Conservation (phyloP, 179 eudicot species). For the Sideroxylon spinosum region DNA sequence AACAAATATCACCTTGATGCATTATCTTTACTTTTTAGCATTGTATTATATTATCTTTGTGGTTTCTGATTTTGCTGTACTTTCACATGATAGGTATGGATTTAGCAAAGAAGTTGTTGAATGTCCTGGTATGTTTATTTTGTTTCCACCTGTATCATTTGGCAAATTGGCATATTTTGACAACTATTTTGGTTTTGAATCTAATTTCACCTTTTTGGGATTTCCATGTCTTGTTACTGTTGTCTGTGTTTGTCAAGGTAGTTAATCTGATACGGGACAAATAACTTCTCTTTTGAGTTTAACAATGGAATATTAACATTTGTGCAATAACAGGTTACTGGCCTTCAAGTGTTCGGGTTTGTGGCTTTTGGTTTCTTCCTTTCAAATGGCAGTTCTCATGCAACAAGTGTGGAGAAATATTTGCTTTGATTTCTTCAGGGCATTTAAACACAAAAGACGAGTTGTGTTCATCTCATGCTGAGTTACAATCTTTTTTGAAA, state of each 20-base stretch:
- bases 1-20: slow-evolving; percentile 3
- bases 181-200: not conserved
- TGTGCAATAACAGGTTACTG: slow-evolving; percentile 52
- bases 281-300: not conserved
- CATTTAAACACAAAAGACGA: slow-evolving; percentile 24
- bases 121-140: slow-evolving; percentile 59
- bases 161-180: not conserved
- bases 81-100: slow-evolving; percentile 56
- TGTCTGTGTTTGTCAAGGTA: not conserved
- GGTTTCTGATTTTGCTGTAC: slow-evolving; percentile 15
- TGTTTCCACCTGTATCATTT: slow-evolving; percentile 6
- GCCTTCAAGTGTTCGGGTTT: slow-evolving; percentile 69
- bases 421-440: slow-evolving; percentile 28
- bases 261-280: not conserved
- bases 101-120: slow-evolving; percentile 95
- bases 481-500: slow-evolving; percentile 46
- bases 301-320: not conserved
- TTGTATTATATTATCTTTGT: slow-evolving; percentile 1
- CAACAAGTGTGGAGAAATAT: slow-evolving; percentile 45
- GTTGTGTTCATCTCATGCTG: slow-evolving; percentile 53
- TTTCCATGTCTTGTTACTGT: not conserved
- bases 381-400: slow-evolving; percentile 86
- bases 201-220: not conserved
- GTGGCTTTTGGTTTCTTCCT: slow-evolving; percentile 94
- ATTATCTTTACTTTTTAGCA: not conserved